Conservation (phyloP, 768 basidiomycete genomes). For the Mycena olivaceomarginata region DNA sequence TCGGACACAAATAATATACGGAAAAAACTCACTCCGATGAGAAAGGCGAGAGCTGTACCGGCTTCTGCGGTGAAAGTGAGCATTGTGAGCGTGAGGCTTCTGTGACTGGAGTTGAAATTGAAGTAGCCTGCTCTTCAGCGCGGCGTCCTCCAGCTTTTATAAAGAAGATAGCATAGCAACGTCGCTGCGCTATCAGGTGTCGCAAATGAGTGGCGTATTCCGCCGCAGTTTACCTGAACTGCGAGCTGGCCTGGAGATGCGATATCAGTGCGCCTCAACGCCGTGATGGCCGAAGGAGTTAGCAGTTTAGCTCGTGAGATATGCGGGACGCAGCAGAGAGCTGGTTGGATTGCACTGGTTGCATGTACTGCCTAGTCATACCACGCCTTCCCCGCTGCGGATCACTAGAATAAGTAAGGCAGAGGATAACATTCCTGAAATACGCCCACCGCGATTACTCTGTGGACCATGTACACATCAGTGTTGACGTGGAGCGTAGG, state of each 20-base stretch:
- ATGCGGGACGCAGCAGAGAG: no score
- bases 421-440: no score
- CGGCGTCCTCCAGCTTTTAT: background rate
- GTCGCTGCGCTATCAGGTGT: background rate
- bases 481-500: no score
- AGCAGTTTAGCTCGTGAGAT: background rate
- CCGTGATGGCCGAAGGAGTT: conserved; percentile 1
- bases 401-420: no score
- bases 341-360: no score
- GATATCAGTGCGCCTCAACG: background rate
- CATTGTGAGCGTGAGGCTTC: conserved; percentile 18
- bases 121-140: background rate
- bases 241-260: background rate
- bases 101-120: background rate
- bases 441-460: no score
- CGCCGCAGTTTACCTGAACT: background rate
- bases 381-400: no score
- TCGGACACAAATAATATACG: background rate
- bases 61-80: conserved; percentile 49
- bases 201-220: background rate
- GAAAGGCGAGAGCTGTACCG: conserved; percentile 56
- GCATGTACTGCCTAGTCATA: no score
- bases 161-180: background rate
- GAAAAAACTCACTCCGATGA: conserved; percentile 46
- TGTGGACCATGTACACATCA: no score